Conservation (phyloP, 192 early-diverging fungal genomes). For the Backusella westeae region DNA sequence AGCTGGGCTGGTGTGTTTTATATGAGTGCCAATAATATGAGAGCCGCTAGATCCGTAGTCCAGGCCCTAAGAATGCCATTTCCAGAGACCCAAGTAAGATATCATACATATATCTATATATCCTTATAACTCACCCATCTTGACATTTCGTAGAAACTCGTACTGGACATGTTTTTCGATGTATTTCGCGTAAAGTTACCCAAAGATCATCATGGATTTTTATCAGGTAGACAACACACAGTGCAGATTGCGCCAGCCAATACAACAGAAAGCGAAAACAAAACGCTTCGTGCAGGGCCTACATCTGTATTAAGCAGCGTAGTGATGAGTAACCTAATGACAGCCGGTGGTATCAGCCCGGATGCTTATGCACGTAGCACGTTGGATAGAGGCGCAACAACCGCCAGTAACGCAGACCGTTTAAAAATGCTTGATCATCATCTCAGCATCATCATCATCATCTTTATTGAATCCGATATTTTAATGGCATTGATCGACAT, state of each 20-base stretch:
- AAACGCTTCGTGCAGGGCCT: neutral
- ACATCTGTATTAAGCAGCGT: constrained; percentile 3
- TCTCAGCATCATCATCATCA: constrained; percentile 63
- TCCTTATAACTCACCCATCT: neutral
- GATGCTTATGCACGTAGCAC: constrained; percentile 18
- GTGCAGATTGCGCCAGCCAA: constrained; percentile 24
- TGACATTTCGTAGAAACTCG: constrained; percentile 54
- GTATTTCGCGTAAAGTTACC: constrained; percentile 73
- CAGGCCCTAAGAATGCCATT: constrained; percentile 66
- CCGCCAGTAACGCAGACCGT: constrained; percentile 39
- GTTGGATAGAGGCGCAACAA: neutral
- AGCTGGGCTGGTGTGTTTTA: constrained; percentile 81
- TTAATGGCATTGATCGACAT: constrained; percentile 64
- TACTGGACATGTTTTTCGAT: constrained; percentile 80
- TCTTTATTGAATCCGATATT: constrained; percentile 77
- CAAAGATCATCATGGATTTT: constrained; percentile 49
- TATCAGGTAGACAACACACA: constrained; percentile 38
- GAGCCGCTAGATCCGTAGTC: constrained; percentile 67
- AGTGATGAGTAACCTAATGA: neutral
- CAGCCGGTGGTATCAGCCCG: constrained; percentile 6
- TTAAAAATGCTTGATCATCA: constrained; percentile 69
- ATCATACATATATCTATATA: neutral
- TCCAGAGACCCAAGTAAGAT: constrained; percentile 64
- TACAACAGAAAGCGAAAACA: neutral
- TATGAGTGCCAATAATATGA: constrained; percentile 68